Base-by-base conservation (phyloP, 805 yeast genomes). In the Saturnispora ahearnii region DNA sequence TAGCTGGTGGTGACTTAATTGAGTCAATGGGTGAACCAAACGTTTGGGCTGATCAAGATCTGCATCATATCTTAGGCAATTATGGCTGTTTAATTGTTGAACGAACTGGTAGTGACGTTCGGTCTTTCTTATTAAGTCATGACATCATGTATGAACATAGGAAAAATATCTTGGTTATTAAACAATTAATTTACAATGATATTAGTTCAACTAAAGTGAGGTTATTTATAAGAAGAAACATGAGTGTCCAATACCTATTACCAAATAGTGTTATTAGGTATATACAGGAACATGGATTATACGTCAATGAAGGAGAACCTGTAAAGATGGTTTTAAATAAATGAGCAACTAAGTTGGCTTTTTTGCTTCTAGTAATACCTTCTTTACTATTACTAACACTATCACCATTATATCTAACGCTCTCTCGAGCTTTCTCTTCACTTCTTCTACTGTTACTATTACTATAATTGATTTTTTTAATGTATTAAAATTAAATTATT, bases 1-100 rank as follows among this genome's bases (percentile, higher is more conserved):
- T 93, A 38, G 99, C 99, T 0, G 99, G 99, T 46, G 99, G 99
- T 41, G 99, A 93, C 67, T 76, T 93, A 58, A 93, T 93, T 48
- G 99, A 93, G 66, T 83, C 95, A 41, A 93, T 93, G 98, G 99
- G 99, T n/a, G 99, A 93, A 67, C 98, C 99, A 22, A 93, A 91
- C 60, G 99, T 93, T 36, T 93, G 99, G 99, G 96, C 96, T 1
- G 98, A 91, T 64, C 84, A 77, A 51, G 99, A 93, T 67, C 73
- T 93, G 59, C 95, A 89, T 60, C 99, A 93, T 64, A 93, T 93
- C 44, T 73, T 93, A 57, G 99, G 99, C 28, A 83, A 86, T 54
- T 93, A 93, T 66, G 99, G 99, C 3, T 93, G 99, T 70, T 71
- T 93, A 54, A 93, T 93, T 45, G 96, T 93, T 22, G 99, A 93